Evolutionary conservation across 23 red algal species (phyloP).

Genomic region (Gracilaria caudata): DNA sequence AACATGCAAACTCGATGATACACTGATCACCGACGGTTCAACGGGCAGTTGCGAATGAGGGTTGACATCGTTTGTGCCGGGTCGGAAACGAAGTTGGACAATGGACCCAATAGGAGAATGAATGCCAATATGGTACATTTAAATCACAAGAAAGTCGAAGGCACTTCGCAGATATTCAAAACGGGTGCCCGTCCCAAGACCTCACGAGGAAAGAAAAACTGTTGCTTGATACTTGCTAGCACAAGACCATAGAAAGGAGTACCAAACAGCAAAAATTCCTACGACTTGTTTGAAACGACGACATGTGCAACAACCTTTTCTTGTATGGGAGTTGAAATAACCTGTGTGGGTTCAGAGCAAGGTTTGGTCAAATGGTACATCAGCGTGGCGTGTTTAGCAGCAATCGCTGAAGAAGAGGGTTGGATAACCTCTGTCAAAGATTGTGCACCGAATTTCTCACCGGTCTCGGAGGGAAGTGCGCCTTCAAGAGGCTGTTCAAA

Average conservation of each 20-base stretch:
- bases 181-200: neutral
- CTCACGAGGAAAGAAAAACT: neutral
- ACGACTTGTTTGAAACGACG: neutral
- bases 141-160: neutral
- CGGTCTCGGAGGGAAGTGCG: neutral
- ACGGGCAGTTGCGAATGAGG: too few relatives aligned
- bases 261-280: neutral
- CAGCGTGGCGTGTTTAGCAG: neutral
- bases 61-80: too few relatives aligned
- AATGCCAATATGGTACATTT: too few relatives aligned
- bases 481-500: neutral
- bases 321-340: conserved; percentile 22
- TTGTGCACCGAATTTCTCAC: neutral
- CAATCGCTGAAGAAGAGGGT: neutral
- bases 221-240: neutral
- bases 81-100: too few relatives aligned
- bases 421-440: neutral
- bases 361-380: neutral
- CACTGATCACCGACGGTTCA: neutral
- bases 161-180: neutral
- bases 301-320: neutral
- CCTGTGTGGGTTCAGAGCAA: neutral
- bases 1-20: neutral
- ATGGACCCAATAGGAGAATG: too few relatives aligned
- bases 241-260: neutral